Evolutionary conservation across 495 filamentous ascomycete species (phyloP).

Genomic region (Penicillium coffeae): DNA sequence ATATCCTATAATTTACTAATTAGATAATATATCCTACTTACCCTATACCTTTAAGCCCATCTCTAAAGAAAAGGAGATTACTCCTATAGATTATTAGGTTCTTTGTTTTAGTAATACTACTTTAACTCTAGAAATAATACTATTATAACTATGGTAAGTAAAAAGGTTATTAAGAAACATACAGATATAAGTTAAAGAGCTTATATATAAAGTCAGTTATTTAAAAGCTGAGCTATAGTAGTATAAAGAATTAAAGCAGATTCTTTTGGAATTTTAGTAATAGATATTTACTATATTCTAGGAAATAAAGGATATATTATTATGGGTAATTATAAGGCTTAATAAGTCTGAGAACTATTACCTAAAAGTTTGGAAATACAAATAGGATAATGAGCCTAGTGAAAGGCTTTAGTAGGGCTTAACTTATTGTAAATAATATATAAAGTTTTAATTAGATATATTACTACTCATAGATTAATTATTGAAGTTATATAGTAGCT

Average conservation of each 20-base stretch:
- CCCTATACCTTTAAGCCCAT: background rate
- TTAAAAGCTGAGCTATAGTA: conserved; percentile 14
- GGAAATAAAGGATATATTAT: conserved; percentile 10
- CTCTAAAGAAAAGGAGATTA: background rate
- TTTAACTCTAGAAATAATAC: background rate
- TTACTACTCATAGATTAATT: too few species aligned
- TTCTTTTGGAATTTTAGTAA: conserved; percentile 10
- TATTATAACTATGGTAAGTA: background rate
- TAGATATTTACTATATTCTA: conserved; percentile 4
- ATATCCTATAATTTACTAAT: background rate
- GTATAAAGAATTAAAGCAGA: conserved; percentile 15
- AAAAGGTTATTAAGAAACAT: background rate
- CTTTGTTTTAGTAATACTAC: background rate
- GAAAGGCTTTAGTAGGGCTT: background rate
- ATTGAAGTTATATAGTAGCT: too few species aligned
- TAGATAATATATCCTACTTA: background rate
- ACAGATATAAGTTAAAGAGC: background rate
- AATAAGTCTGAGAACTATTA: conserved; percentile 12
- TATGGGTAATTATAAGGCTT: conserved; percentile 1
- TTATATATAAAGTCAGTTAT: conserved; percentile 16
- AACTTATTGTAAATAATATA: background rate
- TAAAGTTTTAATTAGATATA: background rate
- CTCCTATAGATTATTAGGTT: background rate
- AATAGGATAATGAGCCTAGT: background rate
- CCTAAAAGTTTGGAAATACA: conserved; percentile 7